These are phyloP conservation scores for Mycena vitilis DNA, from an alignment of 768 basidiomycete species.

Conservation along the genomic window DNA sequence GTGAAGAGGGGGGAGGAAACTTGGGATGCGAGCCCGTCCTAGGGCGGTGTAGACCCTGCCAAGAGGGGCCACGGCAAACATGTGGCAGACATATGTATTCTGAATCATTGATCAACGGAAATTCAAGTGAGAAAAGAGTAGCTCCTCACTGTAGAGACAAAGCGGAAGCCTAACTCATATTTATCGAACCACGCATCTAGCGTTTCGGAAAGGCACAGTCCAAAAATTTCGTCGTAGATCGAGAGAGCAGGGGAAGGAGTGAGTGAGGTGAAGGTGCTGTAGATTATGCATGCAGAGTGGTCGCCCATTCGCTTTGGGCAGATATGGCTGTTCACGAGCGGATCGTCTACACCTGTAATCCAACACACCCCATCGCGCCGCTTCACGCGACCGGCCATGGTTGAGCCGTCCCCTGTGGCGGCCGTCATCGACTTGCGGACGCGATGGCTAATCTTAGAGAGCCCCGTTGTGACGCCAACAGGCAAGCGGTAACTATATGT, in stretches of 20 bases:
- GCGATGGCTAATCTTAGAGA: constrained; percentile 2
- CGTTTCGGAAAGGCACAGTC: not conserved
- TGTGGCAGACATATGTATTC: not conserved
- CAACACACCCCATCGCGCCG: not conserved
- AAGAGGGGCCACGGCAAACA: not conserved
- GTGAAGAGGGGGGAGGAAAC: not conserved
- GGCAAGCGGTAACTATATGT: not conserved
- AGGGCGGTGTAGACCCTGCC: not conserved
- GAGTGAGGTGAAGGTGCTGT: not conserved
- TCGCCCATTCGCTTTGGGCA: constrained; percentile 11
- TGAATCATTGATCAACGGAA: not conserved
- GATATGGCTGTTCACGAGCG: not conserved
- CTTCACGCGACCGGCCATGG: not conserved
- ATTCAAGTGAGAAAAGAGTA: not conserved
- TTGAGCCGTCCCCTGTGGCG: not conserved
- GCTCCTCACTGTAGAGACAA: not conserved
- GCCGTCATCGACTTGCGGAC: not conserved
- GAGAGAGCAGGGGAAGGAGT: not conserved
- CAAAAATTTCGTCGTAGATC: not conserved
- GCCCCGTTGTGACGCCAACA: not conserved
- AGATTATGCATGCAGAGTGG: not conserved
- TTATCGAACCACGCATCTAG: not conserved
- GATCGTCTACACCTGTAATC: not conserved
- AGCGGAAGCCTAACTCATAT: not conserved
- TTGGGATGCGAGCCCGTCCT: not conserved